Conservation (phyloP, 441 rosid species). For the Breynia disticha region DNA sequence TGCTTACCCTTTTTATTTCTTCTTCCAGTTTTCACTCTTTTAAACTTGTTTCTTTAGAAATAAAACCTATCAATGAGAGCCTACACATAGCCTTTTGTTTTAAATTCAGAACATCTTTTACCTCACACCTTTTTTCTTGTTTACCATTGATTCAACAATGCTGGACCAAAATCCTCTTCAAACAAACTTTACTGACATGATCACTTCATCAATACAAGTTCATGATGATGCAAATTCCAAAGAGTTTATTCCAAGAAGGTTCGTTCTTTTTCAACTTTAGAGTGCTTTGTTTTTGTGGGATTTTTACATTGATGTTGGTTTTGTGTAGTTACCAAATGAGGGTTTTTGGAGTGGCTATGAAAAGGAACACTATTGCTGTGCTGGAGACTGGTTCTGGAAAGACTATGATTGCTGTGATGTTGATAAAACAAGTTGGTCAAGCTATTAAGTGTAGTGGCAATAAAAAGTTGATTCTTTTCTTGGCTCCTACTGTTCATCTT, state of each 20-base stretch:
- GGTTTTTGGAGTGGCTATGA: slow-evolving; percentile 58
- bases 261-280: neutral
- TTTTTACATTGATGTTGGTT: neutral
- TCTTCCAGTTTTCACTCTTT: too few relatives aligned
- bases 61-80: too few relatives aligned
- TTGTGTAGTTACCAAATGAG: slow-evolving; percentile 42
- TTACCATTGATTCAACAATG: slow-evolving; percentile 20
- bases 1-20: too few relatives aligned
- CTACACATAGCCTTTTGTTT: too few relatives aligned
- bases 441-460: slow-evolving; percentile 23
- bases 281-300: slow-evolving; percentile 6
- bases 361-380: slow-evolving; percentile 68
- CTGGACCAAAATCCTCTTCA: slow-evolving; percentile 22
- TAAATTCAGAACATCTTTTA: too few relatives aligned
- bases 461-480: slow-evolving; percentile 51
- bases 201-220: slow-evolving; percentile 16
- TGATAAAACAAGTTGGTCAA: slow-evolving; percentile 39
- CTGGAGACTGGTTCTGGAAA: slow-evolving; percentile 59
- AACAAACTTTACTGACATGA: slow-evolving; percentile 35
- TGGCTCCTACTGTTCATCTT: slow-evolving; percentile 77
- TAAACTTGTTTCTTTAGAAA: too few relatives aligned
- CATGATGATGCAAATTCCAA: neutral
- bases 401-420: slow-evolving; percentile 60
- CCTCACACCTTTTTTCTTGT: neutral
- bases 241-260: neutral